Base-by-base conservation (phyloP, 2,329 filamentous ascomycete species). In the Cladosporium sp. region DNA sequence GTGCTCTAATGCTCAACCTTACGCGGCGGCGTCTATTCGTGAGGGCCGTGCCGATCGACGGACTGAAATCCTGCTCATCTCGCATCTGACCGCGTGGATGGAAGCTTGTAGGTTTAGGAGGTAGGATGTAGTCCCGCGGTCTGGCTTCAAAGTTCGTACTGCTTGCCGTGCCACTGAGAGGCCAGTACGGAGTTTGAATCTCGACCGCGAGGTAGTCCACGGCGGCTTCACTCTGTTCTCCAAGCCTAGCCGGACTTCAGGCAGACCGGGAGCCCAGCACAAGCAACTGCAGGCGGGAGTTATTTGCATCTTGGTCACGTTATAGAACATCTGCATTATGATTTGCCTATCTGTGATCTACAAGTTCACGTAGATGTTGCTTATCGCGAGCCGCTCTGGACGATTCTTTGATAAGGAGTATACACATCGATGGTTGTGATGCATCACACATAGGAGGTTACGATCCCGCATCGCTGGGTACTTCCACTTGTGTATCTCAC, bases 1-100 rank as follows among this genome's bases (percentile, higher is more conserved):
- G 28, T 54, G 51, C 18, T 32, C 49, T 54, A 54, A 57, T 39
- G 30, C 54, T 57, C 54, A 57, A 57, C 54, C 54, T 32, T 16
- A 39, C 28, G 28, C 54, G 32, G 32, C 28, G 18, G 25, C 49
- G 49, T 34, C 53, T 32, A 25, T 39, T 28, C 18, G 28, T 56
- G 23, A 57, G 53, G 54, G 54, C 34, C 56, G 36, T 58, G 56
- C 56, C 56, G 56, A 26, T 21, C 30, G 21, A 57, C 13, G 25
- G n/a, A 48, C 23, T n/a, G n/a, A 23, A 39, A 57, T 57, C 54
- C 30, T 56, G n/a, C 53, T 39, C 30, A 57, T 57, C 21, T 57
- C 21, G 54, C 32, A n/a, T 57, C 53, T 34, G 18, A 36, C 21
- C 18, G 53, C 32, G 21, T 53, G 23, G 25, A 18, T 39, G 34